phyloP scores from a whole-genome alignment of 192 early-diverging fungal genomes.

The Coemansia sp. region DNA sequence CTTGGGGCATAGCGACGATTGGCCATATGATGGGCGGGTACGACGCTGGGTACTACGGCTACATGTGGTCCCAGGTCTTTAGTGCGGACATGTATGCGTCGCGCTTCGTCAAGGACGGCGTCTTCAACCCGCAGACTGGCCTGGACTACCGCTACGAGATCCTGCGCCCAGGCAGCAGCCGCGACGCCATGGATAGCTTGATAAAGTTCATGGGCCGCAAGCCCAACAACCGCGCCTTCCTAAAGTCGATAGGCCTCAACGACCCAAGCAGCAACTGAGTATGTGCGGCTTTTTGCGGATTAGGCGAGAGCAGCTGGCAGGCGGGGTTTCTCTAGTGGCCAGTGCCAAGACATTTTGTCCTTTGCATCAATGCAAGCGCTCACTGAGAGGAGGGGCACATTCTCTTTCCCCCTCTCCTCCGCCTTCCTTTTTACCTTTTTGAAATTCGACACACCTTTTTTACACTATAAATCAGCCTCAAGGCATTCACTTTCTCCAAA shows the following conservation, averaged over 20 bases:
- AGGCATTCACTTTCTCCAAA: conserved; percentile 1
- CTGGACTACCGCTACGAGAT: conserved; percentile 74
- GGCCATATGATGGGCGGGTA: conserved; percentile 79
- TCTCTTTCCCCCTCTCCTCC: neutral
- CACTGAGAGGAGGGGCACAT: neutral
- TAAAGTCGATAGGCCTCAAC: conserved; percentile 64
- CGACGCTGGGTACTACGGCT: conserved; percentile 76
- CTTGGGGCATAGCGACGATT: conserved; percentile 61
- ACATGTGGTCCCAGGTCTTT: conserved; percentile 79
- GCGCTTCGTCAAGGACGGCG: conserved; percentile 59
- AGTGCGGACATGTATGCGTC: conserved; percentile 80
- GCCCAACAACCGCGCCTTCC: conserved; percentile 76
- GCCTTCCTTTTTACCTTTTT: neutral
- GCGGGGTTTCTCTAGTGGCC: neutral
- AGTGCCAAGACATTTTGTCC: neutral
- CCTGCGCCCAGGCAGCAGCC: conserved; percentile 66
- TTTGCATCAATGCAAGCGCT: neutral
- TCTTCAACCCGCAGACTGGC: conserved; percentile 60
- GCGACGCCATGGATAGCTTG: conserved; percentile 62
- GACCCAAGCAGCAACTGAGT: neutral
- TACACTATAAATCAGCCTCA: neutral
- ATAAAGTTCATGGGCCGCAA: conserved; percentile 76
- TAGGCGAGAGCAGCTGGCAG: neutral
- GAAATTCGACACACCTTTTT: neutral
- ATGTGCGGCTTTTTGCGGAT: neutral